A percentile compares a stretch with the other conserved stretches of the same genome.
Evolutionary conservation across 495 filamentous ascomycete genomes (phyloP).

Genomic region (Umbilicaria muhlenbergii): DNA sequence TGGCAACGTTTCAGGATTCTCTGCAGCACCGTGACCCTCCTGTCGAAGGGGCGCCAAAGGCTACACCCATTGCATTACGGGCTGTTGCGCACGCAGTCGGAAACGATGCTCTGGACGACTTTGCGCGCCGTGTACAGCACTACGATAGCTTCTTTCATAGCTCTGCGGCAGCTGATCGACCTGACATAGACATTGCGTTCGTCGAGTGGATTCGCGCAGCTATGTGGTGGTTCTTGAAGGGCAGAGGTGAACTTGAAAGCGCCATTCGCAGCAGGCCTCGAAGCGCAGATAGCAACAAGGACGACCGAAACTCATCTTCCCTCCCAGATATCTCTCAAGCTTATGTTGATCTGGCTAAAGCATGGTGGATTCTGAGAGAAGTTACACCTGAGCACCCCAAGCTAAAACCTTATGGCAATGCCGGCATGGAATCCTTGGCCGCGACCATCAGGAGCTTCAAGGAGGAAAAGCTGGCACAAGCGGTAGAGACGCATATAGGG

Average conservation of each 20-base stretch:
- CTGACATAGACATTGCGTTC: conserved; percentile 39
- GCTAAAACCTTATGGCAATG: conserved; percentile 28
- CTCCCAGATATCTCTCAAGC: conserved; percentile 34
- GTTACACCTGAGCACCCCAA: conserved; percentile 42
- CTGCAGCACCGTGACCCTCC: too few relatives aligned
- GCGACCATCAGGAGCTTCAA: conserved; percentile 30
- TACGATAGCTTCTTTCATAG: conserved; percentile 51
- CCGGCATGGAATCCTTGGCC: conserved; percentile 28
- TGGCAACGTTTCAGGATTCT: too few relatives aligned
- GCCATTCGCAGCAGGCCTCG: conserved; percentile 36
- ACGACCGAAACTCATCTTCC: neutral
- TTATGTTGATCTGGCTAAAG: conserved; percentile 66
- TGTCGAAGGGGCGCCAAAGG: neutral
- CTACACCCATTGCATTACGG: conserved; percentile 7
- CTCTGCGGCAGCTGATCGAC: conserved; percentile 54
- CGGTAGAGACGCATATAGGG: conserved; percentile 36
- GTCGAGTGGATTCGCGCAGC: conserved; percentile 53
- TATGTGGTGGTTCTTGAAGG: conserved; percentile 79
- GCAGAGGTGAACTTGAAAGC: conserved; percentile 54
- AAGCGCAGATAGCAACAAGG: neutral
- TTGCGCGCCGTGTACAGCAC: conserved; percentile 48
- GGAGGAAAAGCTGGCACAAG: conserved; percentile 28
- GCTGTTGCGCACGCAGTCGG: conserved; percentile 22
- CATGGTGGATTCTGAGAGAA: conserved; percentile 62
- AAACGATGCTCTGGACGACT: conserved; percentile 51